These are phyloP conservation scores for Ophiostoma australiae DNA, from an alignment of 2,329 filamentous ascomycete genomes.

Conservation along the genomic window DNA sequence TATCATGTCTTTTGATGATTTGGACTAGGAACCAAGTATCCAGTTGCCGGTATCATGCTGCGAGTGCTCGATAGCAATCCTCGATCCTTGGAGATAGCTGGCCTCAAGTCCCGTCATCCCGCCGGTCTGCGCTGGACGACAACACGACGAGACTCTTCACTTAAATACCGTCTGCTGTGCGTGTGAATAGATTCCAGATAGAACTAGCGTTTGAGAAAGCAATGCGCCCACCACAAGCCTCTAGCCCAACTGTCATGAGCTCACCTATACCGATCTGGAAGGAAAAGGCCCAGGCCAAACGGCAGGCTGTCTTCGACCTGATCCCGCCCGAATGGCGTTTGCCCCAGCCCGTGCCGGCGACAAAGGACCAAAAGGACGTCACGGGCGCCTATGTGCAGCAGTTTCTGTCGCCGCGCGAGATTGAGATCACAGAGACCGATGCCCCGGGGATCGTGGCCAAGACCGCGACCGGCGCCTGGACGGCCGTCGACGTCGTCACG, in stretches of 20 bases:
- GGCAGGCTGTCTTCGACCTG: slow-evolving; percentile 22
- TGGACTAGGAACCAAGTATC: too few species aligned
- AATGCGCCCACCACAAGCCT: too few species aligned
- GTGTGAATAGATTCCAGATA: not conserved
- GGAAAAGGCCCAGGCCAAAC: slow-evolving; percentile 21
- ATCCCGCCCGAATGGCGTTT: slow-evolving; percentile 20
- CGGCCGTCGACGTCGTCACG: slow-evolving; percentile 23
- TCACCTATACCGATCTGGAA: slow-evolving; percentile 16
- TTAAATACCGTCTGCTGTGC: not conserved
- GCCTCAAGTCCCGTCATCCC: not conserved
- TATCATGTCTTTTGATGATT: not conserved
- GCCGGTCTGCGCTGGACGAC: not conserved
- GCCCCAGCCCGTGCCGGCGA: slow-evolving; percentile 16
- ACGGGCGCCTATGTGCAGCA: not conserved
- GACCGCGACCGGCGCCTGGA: not conserved
- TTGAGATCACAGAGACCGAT: slow-evolving; percentile 20
- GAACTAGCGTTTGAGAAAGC: not conserved
- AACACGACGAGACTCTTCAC: not conserved
- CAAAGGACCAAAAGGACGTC: slow-evolving; percentile 4
- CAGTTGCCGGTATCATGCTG: too few species aligned
- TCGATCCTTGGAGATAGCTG: too few species aligned
- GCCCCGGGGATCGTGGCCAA: not conserved
- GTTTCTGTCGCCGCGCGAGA: slow-evolving; percentile 2
- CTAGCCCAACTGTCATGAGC: not conserved
- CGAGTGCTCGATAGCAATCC: too few species aligned